Evolutionary conservation across 495 filamentous ascomycete species (phyloP).

Genomic region (Alectoria sarmentosa): DNA sequence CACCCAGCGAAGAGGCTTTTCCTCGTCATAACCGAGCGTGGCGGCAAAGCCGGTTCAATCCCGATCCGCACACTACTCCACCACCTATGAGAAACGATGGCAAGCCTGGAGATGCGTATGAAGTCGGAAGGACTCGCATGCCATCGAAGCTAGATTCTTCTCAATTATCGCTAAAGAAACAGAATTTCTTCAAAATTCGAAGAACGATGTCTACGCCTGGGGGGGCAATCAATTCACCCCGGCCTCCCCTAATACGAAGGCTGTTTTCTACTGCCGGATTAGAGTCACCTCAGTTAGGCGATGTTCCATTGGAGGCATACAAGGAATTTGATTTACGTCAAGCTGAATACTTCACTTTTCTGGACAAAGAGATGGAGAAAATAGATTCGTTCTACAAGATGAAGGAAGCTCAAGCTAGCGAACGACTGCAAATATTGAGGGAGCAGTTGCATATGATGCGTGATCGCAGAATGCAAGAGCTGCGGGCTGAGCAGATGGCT

Average conservation of each 20-base stretch:
- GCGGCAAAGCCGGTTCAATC: conserved; percentile 25
- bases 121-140: conserved; percentile 34
- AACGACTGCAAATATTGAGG: conserved; percentile 60
- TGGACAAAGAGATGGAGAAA: conserved; percentile 75
- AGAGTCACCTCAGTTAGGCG: conserved; percentile 27
- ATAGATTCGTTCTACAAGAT: conserved; percentile 76
- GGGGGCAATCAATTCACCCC: neutral
- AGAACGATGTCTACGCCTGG: conserved; percentile 25
- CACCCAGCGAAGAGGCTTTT: conserved; percentile 27
- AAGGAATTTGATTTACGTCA: conserved; percentile 53
- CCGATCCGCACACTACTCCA: conserved; percentile 24
- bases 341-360: conserved; percentile 69
- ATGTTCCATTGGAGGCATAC: conserved; percentile 41
- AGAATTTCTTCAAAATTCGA: conserved; percentile 28
- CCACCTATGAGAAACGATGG: conserved; percentile 17
- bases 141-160: conserved; percentile 27
- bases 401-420: conserved; percentile 73
- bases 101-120: conserved; percentile 33
- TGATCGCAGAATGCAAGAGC: conserved; percentile 64
- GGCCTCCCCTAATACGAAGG: conserved; percentile 32
- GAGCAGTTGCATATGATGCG: conserved; percentile 86
- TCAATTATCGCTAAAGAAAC: conserved; percentile 27
- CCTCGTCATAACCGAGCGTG: conserved; percentile 28
- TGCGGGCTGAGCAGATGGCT: conserved; percentile 38
- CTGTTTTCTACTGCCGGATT: conserved; percentile 36